A percentile compares a stretch with the other conserved stretches of the same genome.
Conservation (phyloP, 176 grass and related monocot genomes). For the Otatea glauca region DNA sequence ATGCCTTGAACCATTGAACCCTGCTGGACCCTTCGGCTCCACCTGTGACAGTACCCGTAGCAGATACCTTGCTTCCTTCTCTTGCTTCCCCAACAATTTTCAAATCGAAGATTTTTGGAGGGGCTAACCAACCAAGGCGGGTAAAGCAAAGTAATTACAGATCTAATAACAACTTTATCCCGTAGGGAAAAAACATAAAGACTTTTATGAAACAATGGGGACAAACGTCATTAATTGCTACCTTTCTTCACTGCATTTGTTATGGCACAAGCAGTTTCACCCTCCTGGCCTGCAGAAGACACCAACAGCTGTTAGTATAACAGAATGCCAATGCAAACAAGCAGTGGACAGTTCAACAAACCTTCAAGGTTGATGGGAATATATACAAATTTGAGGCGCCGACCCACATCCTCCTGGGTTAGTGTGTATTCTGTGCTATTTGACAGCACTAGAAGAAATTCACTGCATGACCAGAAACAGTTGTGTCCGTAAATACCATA, state of each 20-base stretch:
- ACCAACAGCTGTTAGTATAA: slow-evolving; percentile 42
- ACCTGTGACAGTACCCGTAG: slow-evolving; percentile 67
- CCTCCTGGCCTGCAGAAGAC: slow-evolving; percentile 69
- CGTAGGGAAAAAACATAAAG: background rate
- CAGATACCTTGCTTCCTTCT: slow-evolving; percentile 89
- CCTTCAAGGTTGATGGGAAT: slow-evolving; percentile 84
- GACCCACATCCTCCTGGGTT: slow-evolving; percentile 73
- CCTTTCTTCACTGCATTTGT: slow-evolving; percentile 87
- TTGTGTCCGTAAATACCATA: slow-evolving; percentile 17
- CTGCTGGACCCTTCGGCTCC: slow-evolving; percentile 78
- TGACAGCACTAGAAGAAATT: slow-evolving; percentile 68
- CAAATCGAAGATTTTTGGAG: slow-evolving; percentile 83
- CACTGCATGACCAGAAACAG: slow-evolving; percentile 57
- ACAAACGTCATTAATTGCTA: slow-evolving; percentile 40
- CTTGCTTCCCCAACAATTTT: slow-evolving; percentile 78
- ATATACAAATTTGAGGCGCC: slow-evolving; percentile 76
- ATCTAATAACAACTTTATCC: slow-evolving; percentile 21
- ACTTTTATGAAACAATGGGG: slow-evolving; percentile 27
- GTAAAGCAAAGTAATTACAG: slow-evolving; percentile 38
- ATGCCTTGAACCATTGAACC: slow-evolving; percentile 97
- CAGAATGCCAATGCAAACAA: slow-evolving; percentile 39
- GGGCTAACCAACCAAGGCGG: slow-evolving; percentile 60
- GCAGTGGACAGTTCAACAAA: slow-evolving; percentile 48
- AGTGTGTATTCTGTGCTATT: slow-evolving; percentile 73
- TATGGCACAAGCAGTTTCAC: slow-evolving; percentile 64